Evolutionary conservation across 2,329 filamentous ascomycete species (phyloP).

Genomic region (Pseudopithomyces maydicus): DNA sequence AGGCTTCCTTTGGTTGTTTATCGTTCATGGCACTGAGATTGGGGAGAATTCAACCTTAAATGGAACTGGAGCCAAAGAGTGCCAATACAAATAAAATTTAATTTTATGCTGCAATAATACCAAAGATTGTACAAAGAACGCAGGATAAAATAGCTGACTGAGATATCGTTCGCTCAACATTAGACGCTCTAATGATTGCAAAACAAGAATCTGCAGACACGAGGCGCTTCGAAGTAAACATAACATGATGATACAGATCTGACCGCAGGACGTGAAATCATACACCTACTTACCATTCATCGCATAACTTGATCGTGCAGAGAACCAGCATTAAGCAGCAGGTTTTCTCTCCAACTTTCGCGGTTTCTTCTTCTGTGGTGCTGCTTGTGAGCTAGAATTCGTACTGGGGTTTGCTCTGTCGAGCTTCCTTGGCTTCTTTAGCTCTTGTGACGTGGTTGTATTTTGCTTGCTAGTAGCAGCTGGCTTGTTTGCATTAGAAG

Average conservation of each 20-base stretch:
- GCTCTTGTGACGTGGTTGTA: background rate
- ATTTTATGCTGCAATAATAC: too few species aligned
- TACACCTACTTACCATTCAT: background rate
- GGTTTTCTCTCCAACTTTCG: conserved; percentile 1
- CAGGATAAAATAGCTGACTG: too few species aligned
- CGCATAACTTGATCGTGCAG: background rate
- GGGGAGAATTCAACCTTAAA: too few species aligned
- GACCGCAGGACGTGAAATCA: background rate
- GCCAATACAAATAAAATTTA: too few species aligned
- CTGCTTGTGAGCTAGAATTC: background rate
- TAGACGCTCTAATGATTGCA: too few species aligned
- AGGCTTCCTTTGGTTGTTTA: too few species aligned
- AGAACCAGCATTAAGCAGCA: background rate
- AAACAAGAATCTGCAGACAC: too few species aligned
- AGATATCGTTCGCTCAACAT: too few species aligned
- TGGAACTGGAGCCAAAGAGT: too few species aligned
- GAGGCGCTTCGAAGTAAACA: too few species aligned
- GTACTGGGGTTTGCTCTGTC: background rate
- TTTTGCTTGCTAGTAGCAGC: background rate
- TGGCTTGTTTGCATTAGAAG: background rate
- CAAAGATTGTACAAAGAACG: too few species aligned
- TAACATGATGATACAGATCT: background rate
- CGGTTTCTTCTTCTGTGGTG: background rate
- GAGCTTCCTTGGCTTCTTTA: conserved; percentile 2
- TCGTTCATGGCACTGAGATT: too few species aligned